Evolutionary conservation across 441 rosid genomes (phyloP).

Genomic region (Aleurites moluccanus): DNA sequence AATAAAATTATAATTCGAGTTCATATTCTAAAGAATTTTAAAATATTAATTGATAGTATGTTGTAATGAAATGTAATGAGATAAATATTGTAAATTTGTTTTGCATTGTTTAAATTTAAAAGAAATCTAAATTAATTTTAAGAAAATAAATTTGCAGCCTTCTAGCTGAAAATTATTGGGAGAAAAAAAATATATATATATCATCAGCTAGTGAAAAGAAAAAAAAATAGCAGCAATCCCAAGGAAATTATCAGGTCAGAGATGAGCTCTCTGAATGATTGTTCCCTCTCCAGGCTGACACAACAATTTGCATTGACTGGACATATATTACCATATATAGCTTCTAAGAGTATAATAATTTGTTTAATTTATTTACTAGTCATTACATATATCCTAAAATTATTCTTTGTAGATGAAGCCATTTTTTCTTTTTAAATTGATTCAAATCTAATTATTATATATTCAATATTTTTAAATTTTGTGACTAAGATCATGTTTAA

Average conservation of each 20-base stretch:
- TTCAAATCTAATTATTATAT: too few species aligned
- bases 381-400: too few species aligned
- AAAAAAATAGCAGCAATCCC: slow-evolving; percentile 27
- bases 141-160: not conserved
- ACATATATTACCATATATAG: slow-evolving; percentile 5
- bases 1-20: not conserved
- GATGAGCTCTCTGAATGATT: slow-evolving; percentile 13
- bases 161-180: not conserved
- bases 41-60: too few species aligned
- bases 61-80: too few species aligned
- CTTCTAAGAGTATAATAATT: not conserved
- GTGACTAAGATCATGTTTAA: too few species aligned
- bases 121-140: not conserved
- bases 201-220: not conserved
- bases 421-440: too few species aligned
- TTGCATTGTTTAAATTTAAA: not conserved
- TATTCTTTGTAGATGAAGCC: too few species aligned
- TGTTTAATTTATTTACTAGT: too few species aligned
- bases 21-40: not conserved
- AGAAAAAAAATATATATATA: not conserved
- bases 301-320: slow-evolving; percentile 1
- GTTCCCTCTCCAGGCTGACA: slow-evolving; percentile 21
- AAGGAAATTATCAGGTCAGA: slow-evolving; percentile 5
- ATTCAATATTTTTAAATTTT: too few species aligned
- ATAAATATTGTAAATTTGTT: too few species aligned